Conservation (phyloP, 1,139 yeast species). For the Blastobotrys arbuscula region DNA sequence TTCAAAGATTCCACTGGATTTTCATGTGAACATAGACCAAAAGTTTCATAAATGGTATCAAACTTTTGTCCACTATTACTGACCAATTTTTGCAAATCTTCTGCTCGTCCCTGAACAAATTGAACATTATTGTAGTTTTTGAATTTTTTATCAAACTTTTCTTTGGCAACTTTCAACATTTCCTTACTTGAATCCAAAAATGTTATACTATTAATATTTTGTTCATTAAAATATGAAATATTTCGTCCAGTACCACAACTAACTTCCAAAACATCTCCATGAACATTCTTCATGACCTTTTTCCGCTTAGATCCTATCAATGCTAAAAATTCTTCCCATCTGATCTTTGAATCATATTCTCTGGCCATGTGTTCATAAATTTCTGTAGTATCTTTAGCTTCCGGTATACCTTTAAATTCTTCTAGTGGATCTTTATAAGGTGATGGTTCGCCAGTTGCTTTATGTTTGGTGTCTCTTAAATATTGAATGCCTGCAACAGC, state of each 20-base stretch:
- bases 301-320: slow-evolving; percentile 78
- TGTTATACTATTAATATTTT: slow-evolving; percentile 62
- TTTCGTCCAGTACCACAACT: slow-evolving; percentile 97
- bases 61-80: slow-evolving; percentile 46
- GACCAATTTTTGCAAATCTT: slow-evolving; percentile 63
- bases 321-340: slow-evolving; percentile 80
- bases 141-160: slow-evolving; percentile 61
- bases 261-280: slow-evolving; percentile 88
- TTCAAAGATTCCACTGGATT: slow-evolving; percentile 80
- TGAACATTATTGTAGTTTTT: slow-evolving; percentile 69
- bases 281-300: slow-evolving; percentile 72
- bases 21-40: slow-evolving; percentile 92
- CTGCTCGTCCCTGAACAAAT: slow-evolving; percentile 90
- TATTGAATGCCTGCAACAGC: slow-evolving; percentile 31
- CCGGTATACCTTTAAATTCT: slow-evolving; percentile 34
- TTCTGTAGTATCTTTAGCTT: slow-evolving; percentile 74
- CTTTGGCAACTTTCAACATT: slow-evolving; percentile 79
- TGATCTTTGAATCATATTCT: slow-evolving; percentile 75
- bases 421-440: slow-evolving; percentile 29
- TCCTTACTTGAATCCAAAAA: slow-evolving; percentile 76
- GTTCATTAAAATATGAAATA: slow-evolving; percentile 62
- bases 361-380: slow-evolving; percentile 76
- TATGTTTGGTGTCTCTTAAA: slow-evolving; percentile 33
- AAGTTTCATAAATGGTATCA: slow-evolving; percentile 89
- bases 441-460: slow-evolving; percentile 33